phyloP scores from a whole-genome alignment of 2,329 filamentous ascomycete species.

The Sclerotinia sclerotiorum region DNA sequence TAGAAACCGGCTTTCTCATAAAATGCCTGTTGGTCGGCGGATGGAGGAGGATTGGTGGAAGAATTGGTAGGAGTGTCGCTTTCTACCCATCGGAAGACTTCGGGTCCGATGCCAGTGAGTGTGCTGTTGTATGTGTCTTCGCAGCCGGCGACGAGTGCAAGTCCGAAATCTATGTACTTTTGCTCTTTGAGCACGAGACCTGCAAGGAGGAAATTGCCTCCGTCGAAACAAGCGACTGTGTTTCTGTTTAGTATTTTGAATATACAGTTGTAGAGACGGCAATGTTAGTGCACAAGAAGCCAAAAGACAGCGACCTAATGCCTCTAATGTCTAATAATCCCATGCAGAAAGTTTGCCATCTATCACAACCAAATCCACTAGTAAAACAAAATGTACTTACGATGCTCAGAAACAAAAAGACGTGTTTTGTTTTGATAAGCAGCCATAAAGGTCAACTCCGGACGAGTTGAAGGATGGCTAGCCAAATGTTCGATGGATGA shows the following conservation, averaged over 20 bases:
- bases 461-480: conserved; percentile 63
- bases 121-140: conserved; percentile 70
- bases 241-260: not conserved
- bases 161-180: conserved; percentile 71
- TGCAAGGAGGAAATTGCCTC: conserved; percentile 81
- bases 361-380: not conserved
- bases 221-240: conserved; percentile 75
- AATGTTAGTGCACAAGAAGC: not conserved
- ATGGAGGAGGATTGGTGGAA: conserved; percentile 45
- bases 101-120: conserved; percentile 73
- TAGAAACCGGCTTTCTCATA: conserved; percentile 71
- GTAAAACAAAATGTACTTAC: conserved; percentile 29
- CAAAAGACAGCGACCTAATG: not conserved
- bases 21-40: conserved; percentile 54
- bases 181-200: conserved; percentile 66
- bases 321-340: not conserved
- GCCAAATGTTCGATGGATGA: conserved; percentile 71
- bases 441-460: conserved; percentile 72
- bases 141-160: conserved; percentile 70
- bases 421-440: conserved; percentile 51
- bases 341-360: not conserved
- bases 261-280: no score
- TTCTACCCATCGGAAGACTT: conserved; percentile 60
- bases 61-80: conserved; percentile 42
- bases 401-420: conserved; percentile 48